Conservation (phyloP, 495 filamentous ascomycete species). For the Pyrenula massariospora region DNA sequence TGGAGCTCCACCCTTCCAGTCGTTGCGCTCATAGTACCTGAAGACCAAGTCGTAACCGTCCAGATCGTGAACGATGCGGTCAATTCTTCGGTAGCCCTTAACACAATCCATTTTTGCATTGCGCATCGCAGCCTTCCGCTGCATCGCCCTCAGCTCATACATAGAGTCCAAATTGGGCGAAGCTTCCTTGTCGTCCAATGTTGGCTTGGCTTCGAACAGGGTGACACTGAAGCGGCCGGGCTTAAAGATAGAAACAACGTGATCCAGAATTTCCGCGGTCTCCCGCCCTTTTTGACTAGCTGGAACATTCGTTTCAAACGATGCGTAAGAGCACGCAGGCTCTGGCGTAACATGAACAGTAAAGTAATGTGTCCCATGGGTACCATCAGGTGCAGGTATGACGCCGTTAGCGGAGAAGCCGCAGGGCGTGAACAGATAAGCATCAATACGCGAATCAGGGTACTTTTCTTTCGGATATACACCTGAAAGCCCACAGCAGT, state of each 20-base stretch:
- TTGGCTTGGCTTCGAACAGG: slow-evolving; percentile 80
- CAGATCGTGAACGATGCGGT: slow-evolving; percentile 93
- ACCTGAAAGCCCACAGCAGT: slow-evolving; percentile 77
- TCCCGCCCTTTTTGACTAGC: slow-evolving; percentile 75
- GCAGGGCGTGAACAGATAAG: slow-evolving; percentile 94
- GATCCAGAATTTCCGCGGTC: slow-evolving; percentile 81
- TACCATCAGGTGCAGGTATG: slow-evolving; percentile 63
- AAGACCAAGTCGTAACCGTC: slow-evolving; percentile 98
- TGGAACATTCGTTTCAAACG: slow-evolving; percentile 99
- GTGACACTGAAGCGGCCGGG: slow-evolving; percentile 96
- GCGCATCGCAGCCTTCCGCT: slow-evolving; percentile 35
- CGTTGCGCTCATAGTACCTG: slow-evolving; percentile 87
- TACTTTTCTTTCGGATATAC: slow-evolving; percentile 81
- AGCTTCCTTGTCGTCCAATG: slow-evolving; percentile 23
- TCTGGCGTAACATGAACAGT: slow-evolving; percentile 98
- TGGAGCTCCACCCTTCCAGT: slow-evolving; percentile 72
- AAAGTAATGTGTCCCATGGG: slow-evolving; percentile 76
- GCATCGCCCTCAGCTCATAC: slow-evolving; percentile 27
- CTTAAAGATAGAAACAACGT: slow-evolving; percentile 91
- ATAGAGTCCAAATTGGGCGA: slow-evolving; percentile 16
- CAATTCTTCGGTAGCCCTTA: slow-evolving; percentile 77
- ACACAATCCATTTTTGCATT: slow-evolving; percentile 69
- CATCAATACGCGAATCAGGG: slow-evolving; percentile 88
- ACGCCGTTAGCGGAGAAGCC: slow-evolving; percentile 98
- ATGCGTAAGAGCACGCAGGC: slow-evolving; percentile 95